phyloP scores from a whole-genome alignment of 2,329 filamentous ascomycete species.

The Paraconiothyrium sp. region DNA sequence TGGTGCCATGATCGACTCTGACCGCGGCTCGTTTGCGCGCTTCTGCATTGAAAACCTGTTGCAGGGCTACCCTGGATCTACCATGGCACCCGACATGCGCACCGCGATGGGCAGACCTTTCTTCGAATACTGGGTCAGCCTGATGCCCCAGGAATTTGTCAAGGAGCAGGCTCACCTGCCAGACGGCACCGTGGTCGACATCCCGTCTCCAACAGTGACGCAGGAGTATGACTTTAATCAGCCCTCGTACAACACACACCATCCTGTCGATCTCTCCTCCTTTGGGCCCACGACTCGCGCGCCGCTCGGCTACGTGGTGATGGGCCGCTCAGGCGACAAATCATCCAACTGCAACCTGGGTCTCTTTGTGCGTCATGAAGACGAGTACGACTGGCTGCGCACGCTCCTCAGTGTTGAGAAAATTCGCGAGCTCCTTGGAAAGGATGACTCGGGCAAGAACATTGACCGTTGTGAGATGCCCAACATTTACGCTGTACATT shows the following conservation, averaged over 20 bases:
- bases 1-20: conserved; percentile 27
- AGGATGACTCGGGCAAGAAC: conserved; percentile 53
- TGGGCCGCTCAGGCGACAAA: conserved; percentile 55
- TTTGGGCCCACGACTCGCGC: conserved; percentile 41
- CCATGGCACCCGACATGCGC: conserved; percentile 35
- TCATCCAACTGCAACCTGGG: conserved; percentile 56
- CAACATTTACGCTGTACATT: conserved; percentile 34
- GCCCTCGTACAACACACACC: conserved; percentile 23
- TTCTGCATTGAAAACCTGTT: conserved; percentile 33
- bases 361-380: conserved; percentile 49
- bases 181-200: conserved; percentile 25
- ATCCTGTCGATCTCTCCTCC: conserved; percentile 30
- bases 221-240: conserved; percentile 28
- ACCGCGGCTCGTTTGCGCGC: conserved; percentile 31
- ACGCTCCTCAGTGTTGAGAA: conserved; percentile 52
- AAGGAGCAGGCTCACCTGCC: conserved; percentile 29
- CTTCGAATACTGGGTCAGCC: conserved; percentile 34
- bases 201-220: conserved; percentile 24
- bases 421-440: conserved; percentile 53
- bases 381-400: conserved; percentile 57
- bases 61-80: conserved; percentile 33
- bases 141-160: conserved; percentile 28
- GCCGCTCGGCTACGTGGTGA: conserved; percentile 52
- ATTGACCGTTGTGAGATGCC: conserved; percentile 43
- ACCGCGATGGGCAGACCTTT: conserved; percentile 32